Base-by-base conservation (phyloP, 2,329 filamentous ascomycete species). In the Penicillium palitans region DNA sequence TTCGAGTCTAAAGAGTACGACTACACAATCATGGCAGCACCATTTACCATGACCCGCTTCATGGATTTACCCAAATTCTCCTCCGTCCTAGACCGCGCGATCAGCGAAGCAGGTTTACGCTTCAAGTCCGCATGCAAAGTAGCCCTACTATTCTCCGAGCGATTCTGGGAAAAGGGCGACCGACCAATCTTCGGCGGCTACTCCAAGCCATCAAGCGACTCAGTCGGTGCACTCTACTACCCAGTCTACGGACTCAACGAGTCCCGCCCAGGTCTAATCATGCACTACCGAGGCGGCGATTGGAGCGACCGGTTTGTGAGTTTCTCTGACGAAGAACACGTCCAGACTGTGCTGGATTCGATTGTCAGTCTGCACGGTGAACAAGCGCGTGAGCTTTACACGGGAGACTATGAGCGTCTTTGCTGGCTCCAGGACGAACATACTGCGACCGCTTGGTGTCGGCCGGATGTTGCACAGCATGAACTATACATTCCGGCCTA, bases 61-160 rank as follows among this genome's bases (percentile, higher is more conserved):
- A 75, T 74, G 75, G 67, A 76, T 6, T 55, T 76, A 1, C 74
- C 75, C 0, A 59, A 62, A 6, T 76, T 73, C 62, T 76, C 75
- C 3, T 66, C 66, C 1, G 63, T 69, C 1, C 58, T 71, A 2
- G 54, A 57, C 17, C 62, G 64, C 45, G 15, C 52, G 6, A 72
- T 68, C 45, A 65, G 64, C 56, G 65, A 69, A 57, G 59, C 61
- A 8, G 69, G 69, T 17, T 59, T 72, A 3, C 68, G 67, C 35
- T 72, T 70, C 65, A 69, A 71, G 47, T 68, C 68, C 6, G 67
- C 70, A 27, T 73, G 71, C 66, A 72, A 74, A 57, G 68, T 74
- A 5, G 70, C 70, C 5, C 63, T 74, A 6, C 66, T 71, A 10
- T 74, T 72, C 54, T 61, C 60, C 5, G 63, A 68, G 17, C 70